Percentiles rank a stretch among this genome's conserved stretches.
Evolutionary conservation across 2,329 filamentous ascomycete species (phyloP).

Genomic region (Diaporthe velutina): DNA sequence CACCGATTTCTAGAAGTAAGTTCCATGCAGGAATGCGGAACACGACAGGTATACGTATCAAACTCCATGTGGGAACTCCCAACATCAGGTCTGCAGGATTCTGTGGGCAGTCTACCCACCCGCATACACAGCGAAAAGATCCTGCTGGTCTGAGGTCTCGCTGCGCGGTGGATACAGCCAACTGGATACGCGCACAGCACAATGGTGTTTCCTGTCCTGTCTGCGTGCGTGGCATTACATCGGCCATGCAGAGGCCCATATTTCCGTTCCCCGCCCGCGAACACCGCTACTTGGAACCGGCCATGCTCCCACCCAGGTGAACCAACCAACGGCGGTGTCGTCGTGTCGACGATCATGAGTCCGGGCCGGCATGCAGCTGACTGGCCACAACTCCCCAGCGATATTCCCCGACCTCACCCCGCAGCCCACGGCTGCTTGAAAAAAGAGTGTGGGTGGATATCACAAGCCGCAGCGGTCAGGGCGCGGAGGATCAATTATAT

Average conservation of each 20-base stretch:
- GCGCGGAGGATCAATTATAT: neutral
- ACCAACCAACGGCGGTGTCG: slow-evolving; percentile 22
- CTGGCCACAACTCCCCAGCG: slow-evolving; percentile 15
- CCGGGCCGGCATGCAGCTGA: slow-evolving; percentile 18
- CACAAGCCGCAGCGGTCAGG: slow-evolving; percentile 12
- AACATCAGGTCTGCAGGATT: neutral
- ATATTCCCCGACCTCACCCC: slow-evolving; percentile 15
- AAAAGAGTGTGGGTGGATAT: slow-evolving; percentile 19
- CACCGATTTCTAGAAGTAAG: slow-evolving; percentile 20
- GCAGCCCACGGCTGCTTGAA: neutral
- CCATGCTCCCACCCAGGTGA: neutral
- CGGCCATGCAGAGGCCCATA: slow-evolving; percentile 27
- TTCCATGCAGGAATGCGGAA: slow-evolving; percentile 22
- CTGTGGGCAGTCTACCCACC: neutral
- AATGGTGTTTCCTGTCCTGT: slow-evolving; percentile 15
- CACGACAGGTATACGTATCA: neutral
- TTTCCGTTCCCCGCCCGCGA: slow-evolving; percentile 23
- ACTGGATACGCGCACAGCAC: neutral
- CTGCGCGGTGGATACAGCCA: slow-evolving; percentile 22
- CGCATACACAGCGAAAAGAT: neutral
- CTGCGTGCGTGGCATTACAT: slow-evolving; percentile 30
- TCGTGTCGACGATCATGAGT: slow-evolving; percentile 24
- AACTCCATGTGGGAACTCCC: neutral
- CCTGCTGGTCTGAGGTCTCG: slow-evolving; percentile 5
- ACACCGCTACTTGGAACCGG: slow-evolving; percentile 30